Conservation (phyloP, 805 yeast genomes). For the Pichia ethanolica region DNA sequence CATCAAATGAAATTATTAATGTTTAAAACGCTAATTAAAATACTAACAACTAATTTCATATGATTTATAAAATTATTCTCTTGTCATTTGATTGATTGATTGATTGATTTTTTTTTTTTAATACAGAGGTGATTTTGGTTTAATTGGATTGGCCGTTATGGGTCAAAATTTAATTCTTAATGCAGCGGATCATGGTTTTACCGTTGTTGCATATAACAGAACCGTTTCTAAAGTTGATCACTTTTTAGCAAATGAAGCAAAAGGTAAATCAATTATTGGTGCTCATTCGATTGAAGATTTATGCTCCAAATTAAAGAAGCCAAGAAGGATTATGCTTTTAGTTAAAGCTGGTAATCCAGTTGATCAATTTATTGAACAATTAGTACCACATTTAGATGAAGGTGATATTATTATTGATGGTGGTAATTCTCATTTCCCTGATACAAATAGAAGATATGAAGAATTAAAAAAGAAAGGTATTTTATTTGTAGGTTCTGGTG, state of each 20-base stretch:
- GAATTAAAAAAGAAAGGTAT: constrained; percentile 84
- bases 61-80: no score
- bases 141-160: constrained; percentile 99
- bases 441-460: constrained; percentile 91
- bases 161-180: constrained; percentile 96
- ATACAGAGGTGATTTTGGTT: constrained; percentile 87
- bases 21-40: no score
- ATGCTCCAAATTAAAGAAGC: constrained; percentile 84
- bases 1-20: no score
- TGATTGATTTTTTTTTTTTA: not conserved
- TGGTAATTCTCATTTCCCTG: constrained; percentile 99
- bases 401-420: constrained; percentile 99
- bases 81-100: no score
- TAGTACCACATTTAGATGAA: constrained; percentile 85
- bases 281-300: constrained; percentile 90
- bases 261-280: constrained; percentile 93
- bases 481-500: constrained; percentile 96
- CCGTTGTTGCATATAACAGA: constrained; percentile 98
- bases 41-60: not conserved
- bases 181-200: constrained; percentile 98
- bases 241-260: constrained; percentile 89
- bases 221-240: constrained; percentile 93
- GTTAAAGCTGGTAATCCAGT: constrained; percentile 97
- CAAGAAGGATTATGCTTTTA: constrained; percentile 88
- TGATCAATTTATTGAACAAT: constrained; percentile 81